Evolutionary conservation across 495 filamentous ascomycete genomes (phyloP), one percentile per base, ranked within the genome.

Genomic region (Hyaloscypha bicolor): DNA sequence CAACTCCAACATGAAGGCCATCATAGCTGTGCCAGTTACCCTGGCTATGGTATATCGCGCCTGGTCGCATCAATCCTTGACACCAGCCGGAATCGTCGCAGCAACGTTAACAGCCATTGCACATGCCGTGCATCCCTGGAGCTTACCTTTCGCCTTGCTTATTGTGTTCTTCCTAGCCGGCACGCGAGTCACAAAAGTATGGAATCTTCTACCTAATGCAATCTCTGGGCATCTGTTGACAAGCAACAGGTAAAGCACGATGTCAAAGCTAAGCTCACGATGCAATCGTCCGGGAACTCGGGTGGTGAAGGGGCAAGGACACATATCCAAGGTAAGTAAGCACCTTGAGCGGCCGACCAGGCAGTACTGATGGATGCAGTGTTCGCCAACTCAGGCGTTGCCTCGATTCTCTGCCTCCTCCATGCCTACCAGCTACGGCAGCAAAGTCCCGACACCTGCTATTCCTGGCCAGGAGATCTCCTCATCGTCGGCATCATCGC

Each of bases 51-150:
- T 90, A 29, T 90, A 88, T 72, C 86, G 91, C 51, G 92, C 91
- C 29, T 86, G 85, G 74, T 85, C 86, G 22, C 87, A 87, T 69
- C 88, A 92, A 30, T 93, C 92, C 9, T 82, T 96, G 55, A 95
- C 93, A 14, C 88, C 90, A 0, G 78, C 82, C 37, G 93, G 92
- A 53, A 83, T 94, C 67, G 72, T 88, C 11, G 82, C 85, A 25
- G 93, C 93, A 14, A 78, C 77, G 29, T 66, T 89, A 35, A 96
- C 96, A 9, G 94, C 92, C 9, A 75, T 83, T 62, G 85, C 88
- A 4, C 95, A 99, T 76, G 92, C 93, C 11, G 70, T 92, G 25
- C 95, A 98, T 77, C 94, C 95, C 9, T 97, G 92, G 92, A 90
- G 89, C 63, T 79, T 93, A n/a, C 93, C 92, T 2, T 96, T 97